Evolutionary conservation across 1,139 yeast genomes (phyloP).

Genomic region (Candida tropicalis): DNA sequence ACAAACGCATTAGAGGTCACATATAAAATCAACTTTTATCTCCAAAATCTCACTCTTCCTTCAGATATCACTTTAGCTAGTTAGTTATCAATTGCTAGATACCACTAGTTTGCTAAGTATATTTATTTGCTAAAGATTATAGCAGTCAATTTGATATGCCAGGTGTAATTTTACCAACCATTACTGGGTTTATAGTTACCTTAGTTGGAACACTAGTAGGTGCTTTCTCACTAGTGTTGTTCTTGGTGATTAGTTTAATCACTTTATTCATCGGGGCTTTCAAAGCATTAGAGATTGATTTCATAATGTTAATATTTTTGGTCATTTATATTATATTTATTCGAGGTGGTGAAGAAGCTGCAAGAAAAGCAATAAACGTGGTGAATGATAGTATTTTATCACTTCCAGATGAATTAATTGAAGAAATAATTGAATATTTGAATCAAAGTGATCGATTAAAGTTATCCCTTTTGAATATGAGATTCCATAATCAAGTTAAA

Average conservation of each 20-base stretch:
- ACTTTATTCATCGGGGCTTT: background rate
- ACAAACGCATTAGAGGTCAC: no score
- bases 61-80: no score
- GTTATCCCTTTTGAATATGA: slow-evolving; percentile 10
- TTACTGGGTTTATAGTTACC: background rate
- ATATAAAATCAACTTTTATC: background rate
- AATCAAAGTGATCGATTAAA: slow-evolving; percentile 15
- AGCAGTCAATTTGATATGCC: slow-evolving; percentile 1
- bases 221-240: slow-evolving; percentile 1
- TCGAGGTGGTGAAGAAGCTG: background rate
- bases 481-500: slow-evolving; percentile 10
- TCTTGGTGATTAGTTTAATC: background rate
- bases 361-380: background rate
- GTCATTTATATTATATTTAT: background rate
- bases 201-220: background rate
- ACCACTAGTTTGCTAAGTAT: background rate
- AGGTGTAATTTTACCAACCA: background rate
- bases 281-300: slow-evolving; percentile 1
- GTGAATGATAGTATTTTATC: background rate
- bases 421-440: slow-evolving; percentile 13
- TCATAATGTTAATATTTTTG: background rate
- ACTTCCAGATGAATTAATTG: slow-evolving; percentile 15
- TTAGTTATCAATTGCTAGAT: no score
- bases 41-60: no score
- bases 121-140: no score